Conservation (phyloP, 192 early-diverging fungal genomes). For the Helicostylum pulchrum region DNA sequence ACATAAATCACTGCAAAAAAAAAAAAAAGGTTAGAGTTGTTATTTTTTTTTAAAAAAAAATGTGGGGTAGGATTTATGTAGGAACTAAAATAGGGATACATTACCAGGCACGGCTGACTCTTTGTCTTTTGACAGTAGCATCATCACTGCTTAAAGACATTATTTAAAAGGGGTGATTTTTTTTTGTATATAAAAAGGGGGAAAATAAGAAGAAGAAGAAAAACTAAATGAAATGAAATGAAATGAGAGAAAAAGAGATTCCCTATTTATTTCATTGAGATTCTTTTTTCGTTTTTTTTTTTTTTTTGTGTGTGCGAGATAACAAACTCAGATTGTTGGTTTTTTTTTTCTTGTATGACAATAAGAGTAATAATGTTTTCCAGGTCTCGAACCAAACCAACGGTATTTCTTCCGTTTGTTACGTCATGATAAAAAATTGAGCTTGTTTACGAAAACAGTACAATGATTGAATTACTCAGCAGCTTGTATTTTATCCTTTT, state of each 20-base stretch:
- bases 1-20: conserved; percentile 62
- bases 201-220: background rate
- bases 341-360: no score
- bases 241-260: background rate
- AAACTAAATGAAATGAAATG: background rate
- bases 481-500: no score
- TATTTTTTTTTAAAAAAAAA: no score
- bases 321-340: no score
- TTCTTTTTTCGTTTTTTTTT: background rate
- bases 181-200: background rate
- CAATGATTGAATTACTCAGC: no score
- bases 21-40: background rate
- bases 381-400: no score
- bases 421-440: no score
- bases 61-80: no score
- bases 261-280: background rate
- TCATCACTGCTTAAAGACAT: conserved; percentile 17
- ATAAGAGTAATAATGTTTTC: no score
- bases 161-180: background rate
- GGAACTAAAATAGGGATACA: background rate
- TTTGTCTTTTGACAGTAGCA: conserved; percentile 29
- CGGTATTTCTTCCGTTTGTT: no score
- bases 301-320: background rate
- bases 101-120: conserved; percentile 42
- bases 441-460: no score